Evolutionary conservation across 768 basidiomycete species (phyloP), one percentile per base, ranked within the genome.

Genomic region (Amanita subjunquillea): DNA sequence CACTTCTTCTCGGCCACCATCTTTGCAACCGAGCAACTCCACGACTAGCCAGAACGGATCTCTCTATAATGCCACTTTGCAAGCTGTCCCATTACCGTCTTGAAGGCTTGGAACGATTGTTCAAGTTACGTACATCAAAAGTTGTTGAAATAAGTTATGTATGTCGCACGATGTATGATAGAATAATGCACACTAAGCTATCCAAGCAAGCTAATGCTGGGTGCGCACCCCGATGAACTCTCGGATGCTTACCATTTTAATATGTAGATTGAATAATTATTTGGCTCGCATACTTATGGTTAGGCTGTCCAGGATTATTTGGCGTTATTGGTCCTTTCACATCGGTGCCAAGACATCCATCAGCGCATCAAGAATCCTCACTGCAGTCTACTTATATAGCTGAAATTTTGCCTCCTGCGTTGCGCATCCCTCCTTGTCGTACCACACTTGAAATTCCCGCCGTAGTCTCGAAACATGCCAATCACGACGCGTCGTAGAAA

Each of bases 401-500:
- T 32, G 22, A 53, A 53, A 53, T 27, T 53, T 53, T 52, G 34
- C 34, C 4, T 20, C 25, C 20, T 45, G 15, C n/a, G 8, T 15
- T 39, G 10, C 51, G 4, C 13, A 15, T 22, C 22, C 15, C n/a
- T 39, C 39, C 17, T 32, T 41, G 40, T 50, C 41, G 51, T 46
- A 53, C 51, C 36, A 53, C 36, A 39, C 37, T 32, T 27, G 30
- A 13, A 22, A 6, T 45, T 34, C 20, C 5, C 5, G 10, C 36
- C 22, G 23, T 15, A 32, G 25, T 36, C n/a, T 23, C n/a, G 20
- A 34, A 53, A 15, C 9, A 78, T 78, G 76, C 75, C 75, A 48
- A 67, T 73, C 47, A 67, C 69, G 58, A 66, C 68, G 57, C 73
- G 78, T 65, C 74, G 82, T 58, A 76, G 80, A 57, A 85, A 80